A percentile compares a stretch with the other conserved stretches of the same genome.
Conservation (phyloP, 1,139 yeast species). For the Zygosaccharomyces sapae region DNA sequence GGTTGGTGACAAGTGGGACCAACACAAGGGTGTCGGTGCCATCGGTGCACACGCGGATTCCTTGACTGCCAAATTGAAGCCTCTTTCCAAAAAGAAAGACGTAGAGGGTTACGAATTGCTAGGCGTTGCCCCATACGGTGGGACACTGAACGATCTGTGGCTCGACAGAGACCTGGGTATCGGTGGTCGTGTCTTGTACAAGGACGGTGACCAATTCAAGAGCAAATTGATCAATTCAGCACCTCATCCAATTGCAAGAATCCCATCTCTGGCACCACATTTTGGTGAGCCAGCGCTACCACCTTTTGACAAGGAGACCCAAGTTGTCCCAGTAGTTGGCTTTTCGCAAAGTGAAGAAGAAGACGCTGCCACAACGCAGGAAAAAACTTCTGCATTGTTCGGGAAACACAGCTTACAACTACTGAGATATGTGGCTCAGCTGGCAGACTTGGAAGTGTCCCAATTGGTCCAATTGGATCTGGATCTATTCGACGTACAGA, state of each 20-base stretch:
- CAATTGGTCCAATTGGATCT: conserved; percentile 56
- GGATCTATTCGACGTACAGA: conserved; percentile 62
- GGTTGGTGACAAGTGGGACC: conserved; percentile 55
- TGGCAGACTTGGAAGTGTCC: conserved; percentile 47
- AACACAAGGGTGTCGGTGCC: conserved; percentile 53
- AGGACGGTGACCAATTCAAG: conserved; percentile 38
- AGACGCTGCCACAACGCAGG: conserved; percentile 42
- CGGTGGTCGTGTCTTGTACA: conserved; percentile 56
- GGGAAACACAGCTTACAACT: conserved; percentile 56
- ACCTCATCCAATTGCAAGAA: conserved; percentile 60
- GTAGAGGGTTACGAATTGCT: conserved; percentile 59
- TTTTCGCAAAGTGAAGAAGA: conserved; percentile 35
- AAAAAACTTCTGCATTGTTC: conserved; percentile 55
- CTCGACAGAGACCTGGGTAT: conserved; percentile 65
- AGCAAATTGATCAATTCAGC: conserved; percentile 51
- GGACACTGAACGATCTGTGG: conserved; percentile 54
- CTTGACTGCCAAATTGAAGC: conserved; percentile 54
- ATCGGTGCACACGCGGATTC: conserved; percentile 63
- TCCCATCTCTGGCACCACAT: conserved; percentile 65
- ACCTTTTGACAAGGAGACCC: conserved; percentile 57
- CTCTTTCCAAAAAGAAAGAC: conserved; percentile 44
- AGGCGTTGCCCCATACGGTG: conserved; percentile 67
- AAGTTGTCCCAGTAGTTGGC: conserved; percentile 60
- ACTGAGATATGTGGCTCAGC: conserved; percentile 52
- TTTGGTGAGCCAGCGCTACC: conserved; percentile 51